Base-by-base conservation (phyloP, 2,329 filamentous ascomycete genomes). In the Sarocladium brachiariae region DNA sequence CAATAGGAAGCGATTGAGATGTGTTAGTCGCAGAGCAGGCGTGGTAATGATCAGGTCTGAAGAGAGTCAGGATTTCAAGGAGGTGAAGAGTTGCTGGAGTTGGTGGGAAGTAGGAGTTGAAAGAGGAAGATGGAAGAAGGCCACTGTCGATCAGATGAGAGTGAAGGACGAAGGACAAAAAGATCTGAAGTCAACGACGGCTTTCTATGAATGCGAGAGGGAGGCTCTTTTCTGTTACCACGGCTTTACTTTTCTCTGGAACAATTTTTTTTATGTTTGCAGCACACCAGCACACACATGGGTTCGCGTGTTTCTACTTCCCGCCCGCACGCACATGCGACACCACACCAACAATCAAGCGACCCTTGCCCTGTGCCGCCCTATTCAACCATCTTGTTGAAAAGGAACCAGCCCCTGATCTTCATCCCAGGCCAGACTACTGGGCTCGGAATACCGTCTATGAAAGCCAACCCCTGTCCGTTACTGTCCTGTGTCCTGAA, bases 361-460 rank as follows among this genome's bases (percentile, higher is more conserved):
- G 30, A 27, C 16, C 39, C 39, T 45, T 45, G 37, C 10, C 24
- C 39, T 30, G 43, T 33, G 43, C 43, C 43, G 43, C 43, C 43
- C 25, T 47, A 33, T 33, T 33, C 23, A 5, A 47, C 43, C 43
- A 47, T 16, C 27, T n/a, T 31, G 43, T 24, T 25, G 43, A 25
- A 47, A 13, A 19, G 43, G n/a, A 47, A 33, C 27, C 25, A 47
- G n/a, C 43, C 39, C 43, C 43, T 47, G 43, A 47, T 47, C 43
- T 31, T 33, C 43, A 9, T 47, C 27, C 25, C 19, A 47, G 18
- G 43, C 43, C 43, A 47, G 43, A 9, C 25, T 47, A 11, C 43
- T 33, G 43, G 43, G 43, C 25, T 47, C 43, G n/a, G n/a, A 33
- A 47, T 11, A 16, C 25, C n/a, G 43, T 47, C 43, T 18, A 14